A percentile compares a stretch with the other conserved stretches of the same genome.
phyloP scores from a whole-genome alignment of 352 stramenopile species.

The Pythium aphanidermatum region DNA sequence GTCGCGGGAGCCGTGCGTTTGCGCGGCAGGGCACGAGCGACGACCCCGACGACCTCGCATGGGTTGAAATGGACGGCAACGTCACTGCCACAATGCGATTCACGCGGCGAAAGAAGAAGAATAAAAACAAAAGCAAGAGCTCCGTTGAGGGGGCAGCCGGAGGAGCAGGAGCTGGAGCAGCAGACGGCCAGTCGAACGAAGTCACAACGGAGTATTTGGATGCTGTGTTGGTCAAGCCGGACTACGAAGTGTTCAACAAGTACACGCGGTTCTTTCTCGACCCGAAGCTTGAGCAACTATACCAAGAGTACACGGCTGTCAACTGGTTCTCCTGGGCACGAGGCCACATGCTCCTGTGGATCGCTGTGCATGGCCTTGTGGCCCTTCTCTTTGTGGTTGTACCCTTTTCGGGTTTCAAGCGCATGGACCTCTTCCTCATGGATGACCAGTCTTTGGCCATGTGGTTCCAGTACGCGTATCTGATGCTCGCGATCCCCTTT shows the following conservation, averaged over 20 bases:
- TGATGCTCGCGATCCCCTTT: conserved; percentile 67
- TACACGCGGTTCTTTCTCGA: conserved; percentile 81
- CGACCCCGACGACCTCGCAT: conserved; percentile 16
- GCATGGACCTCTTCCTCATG: conserved; percentile 69
- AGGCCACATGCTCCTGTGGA: conserved; percentile 68
- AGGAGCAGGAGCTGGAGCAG: too few species aligned
- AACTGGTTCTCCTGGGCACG: conserved; percentile 78
- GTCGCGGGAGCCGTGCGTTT: conserved; percentile 13
- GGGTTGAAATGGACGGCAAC: conserved; percentile 23
- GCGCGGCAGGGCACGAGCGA: conserved; percentile 8
- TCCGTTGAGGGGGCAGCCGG: too few species aligned
- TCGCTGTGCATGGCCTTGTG: conserved; percentile 61
- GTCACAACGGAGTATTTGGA: conserved; percentile 71
- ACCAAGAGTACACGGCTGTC: conserved; percentile 81
- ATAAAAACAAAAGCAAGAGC: too few species aligned
- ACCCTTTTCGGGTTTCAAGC: conserved; percentile 45
- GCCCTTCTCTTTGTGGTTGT: conserved; percentile 60
- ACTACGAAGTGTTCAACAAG: conserved; percentile 68
- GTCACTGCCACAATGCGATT: conserved; percentile 21
- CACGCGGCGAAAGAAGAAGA: conserved; percentile 10
- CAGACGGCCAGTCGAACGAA: conserved; percentile 18
- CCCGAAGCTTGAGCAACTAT: conserved; percentile 59
- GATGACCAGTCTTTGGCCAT: conserved; percentile 32
- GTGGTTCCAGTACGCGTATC: conserved; percentile 68
- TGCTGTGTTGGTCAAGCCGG: conserved; percentile 62